phyloP scores from a whole-genome alignment of 2,329 filamentous ascomycete genomes.

The Calonectria leucothoes region DNA sequence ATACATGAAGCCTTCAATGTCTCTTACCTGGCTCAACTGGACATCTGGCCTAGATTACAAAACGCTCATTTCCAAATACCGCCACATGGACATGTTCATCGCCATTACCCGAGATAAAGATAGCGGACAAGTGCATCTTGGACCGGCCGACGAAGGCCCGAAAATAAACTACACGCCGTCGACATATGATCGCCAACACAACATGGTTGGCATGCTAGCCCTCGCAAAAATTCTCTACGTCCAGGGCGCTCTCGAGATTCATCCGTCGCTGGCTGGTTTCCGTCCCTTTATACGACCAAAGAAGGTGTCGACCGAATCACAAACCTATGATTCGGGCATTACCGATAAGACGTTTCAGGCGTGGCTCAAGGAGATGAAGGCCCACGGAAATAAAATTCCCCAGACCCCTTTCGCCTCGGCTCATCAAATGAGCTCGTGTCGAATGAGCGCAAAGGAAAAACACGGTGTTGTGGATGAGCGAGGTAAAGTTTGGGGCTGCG shows the following conservation, averaged over 20 bases:
- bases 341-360: not conserved
- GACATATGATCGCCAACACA: not conserved
- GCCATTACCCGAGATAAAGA: constrained; percentile 6
- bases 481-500: constrained; percentile 69
- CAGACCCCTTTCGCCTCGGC: constrained; percentile 68
- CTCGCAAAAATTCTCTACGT: constrained; percentile 15
- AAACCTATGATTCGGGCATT: not conserved
- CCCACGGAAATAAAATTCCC: constrained; percentile 2
- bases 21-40: constrained; percentile 2
- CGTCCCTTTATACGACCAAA: constrained; percentile 13
- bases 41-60: constrained; percentile 13
- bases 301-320: not conserved
- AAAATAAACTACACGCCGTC: constrained; percentile 15
- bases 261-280: constrained; percentile 1
- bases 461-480: constrained; percentile 63
- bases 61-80: constrained; percentile 16
- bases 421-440: constrained; percentile 79
- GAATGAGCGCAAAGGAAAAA: constrained; percentile 66
- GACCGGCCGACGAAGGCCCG: not conserved
- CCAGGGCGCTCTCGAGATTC: constrained; percentile 16
- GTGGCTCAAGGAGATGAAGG: constrained; percentile 5
- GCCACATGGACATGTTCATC: constrained; percentile 2
- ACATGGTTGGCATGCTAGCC: constrained; percentile 10
- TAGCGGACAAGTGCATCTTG: not conserved
- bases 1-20: not conserved